Conservation (phyloP, 2,329 filamentous ascomycete genomes). For the Botrytis fragariae region DNA sequence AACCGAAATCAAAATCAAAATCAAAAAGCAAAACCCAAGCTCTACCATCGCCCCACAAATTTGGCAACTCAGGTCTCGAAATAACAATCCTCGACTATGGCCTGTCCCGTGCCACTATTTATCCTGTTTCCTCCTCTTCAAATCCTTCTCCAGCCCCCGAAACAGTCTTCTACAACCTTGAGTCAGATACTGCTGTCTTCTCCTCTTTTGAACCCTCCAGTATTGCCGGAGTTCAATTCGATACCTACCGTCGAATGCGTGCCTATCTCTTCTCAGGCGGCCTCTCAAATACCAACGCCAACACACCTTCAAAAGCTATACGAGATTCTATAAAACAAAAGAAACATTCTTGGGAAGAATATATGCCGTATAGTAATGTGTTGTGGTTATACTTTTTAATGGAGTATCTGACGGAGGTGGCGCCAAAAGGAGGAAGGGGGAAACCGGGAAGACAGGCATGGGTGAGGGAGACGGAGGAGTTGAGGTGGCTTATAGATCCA, state of each 20-base stretch:
- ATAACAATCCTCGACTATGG: constrained; percentile 66
- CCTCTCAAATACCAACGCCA: constrained; percentile 21
- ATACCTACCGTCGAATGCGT: constrained; percentile 54
- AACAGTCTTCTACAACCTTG: constrained; percentile 56
- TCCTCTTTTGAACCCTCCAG: constrained; percentile 47
- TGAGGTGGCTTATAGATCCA: constrained; percentile 8
- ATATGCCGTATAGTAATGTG: constrained; percentile 62
- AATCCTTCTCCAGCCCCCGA: constrained; percentile 34
- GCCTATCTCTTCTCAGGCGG: constrained; percentile 29
- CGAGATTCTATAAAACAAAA: constrained; percentile 8
- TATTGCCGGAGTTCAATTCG: constrained; percentile 47
- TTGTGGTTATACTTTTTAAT: constrained; percentile 55
- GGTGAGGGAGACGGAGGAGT: background rate
- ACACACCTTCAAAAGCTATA: background rate
- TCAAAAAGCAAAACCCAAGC: background rate
- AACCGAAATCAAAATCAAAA: background rate
- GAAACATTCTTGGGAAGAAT: constrained; percentile 48
- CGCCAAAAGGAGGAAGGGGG: background rate
- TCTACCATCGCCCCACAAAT: constrained; percentile 38
- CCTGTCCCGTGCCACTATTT: constrained; percentile 55
- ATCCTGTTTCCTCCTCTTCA: constrained; percentile 29
- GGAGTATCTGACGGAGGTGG: constrained; percentile 16
- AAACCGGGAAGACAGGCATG: background rate
- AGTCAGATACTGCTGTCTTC: constrained; percentile 59
- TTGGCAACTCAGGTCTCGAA: constrained; percentile 60